Evolutionary conservation across 169 alveolate genomes (phyloP).

Genomic region (Cryptosporidium muris): DNA sequence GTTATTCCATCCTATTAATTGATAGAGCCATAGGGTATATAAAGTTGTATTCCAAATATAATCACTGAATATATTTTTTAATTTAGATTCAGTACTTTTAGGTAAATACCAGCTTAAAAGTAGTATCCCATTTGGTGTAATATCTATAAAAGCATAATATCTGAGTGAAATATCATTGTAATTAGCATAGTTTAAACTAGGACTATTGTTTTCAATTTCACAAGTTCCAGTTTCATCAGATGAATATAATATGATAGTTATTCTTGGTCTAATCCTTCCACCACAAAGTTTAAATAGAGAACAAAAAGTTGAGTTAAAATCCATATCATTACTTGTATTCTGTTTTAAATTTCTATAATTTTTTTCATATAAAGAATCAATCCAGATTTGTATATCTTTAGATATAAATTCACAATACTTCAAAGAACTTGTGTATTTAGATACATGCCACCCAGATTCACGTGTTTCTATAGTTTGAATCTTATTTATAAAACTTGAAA

Average conservation of each 20-base stretch:
- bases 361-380: conserved; percentile 35
- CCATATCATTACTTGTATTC: neutral
- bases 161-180: neutral
- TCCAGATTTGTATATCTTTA: conserved; percentile 3
- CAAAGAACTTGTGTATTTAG: conserved; percentile 15
- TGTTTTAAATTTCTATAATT: neutral
- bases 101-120: conserved; percentile 41
- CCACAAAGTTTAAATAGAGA: conserved; percentile 41
- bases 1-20: conserved; percentile 35
- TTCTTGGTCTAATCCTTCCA: conserved; percentile 51
- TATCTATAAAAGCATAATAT: conserved; percentile 14
- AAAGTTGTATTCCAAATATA: conserved; percentile 6
- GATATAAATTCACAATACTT: neutral
- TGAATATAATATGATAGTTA: conserved; percentile 15
- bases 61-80: neutral
- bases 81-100: neutral
- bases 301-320: neutral
- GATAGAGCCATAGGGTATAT: conserved; percentile 18
- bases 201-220: too few species aligned
- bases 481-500: neutral
- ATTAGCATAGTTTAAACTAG: too few species aligned
- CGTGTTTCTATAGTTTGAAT: neutral
- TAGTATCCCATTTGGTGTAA: conserved; percentile 37
- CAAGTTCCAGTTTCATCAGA: neutral
- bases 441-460: conserved; percentile 59